A percentile compares a stretch with the other conserved stretches of the same genome.
These are phyloP conservation scores for Malassezia caprae DNA, from an alignment of 1,284 basidiomycete species.

Conservation along the genomic window DNA sequence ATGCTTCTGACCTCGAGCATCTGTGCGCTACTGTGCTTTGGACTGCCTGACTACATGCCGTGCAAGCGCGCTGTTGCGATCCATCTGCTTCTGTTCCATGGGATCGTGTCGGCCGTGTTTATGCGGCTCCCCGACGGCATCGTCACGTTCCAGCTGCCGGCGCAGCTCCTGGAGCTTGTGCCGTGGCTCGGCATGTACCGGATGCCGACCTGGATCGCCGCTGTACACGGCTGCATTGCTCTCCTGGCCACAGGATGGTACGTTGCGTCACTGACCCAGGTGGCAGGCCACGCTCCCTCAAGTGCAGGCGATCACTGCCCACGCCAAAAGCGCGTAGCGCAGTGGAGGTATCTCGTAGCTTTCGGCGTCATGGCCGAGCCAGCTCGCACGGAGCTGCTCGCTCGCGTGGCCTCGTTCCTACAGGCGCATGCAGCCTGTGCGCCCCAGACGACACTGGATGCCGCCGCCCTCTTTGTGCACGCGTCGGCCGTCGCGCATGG, in stretches of 20 bases:
- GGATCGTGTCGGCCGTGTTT: conserved; percentile 61
- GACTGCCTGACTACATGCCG: conserved; percentile 61
- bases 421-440: neutral
- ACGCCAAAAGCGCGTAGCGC: neutral
- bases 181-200: conserved; percentile 8
- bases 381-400: neutral
- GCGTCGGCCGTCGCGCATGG: neutral
- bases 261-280: neutral
- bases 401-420: neutral
- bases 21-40: conserved; percentile 21
- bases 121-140: conserved; percentile 63
- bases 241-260: conserved; percentile 24
- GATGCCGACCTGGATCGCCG: conserved; percentile 16
- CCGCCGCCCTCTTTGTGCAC: neutral
- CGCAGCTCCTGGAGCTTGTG: conserved; percentile 53
- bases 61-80: conserved; percentile 72
- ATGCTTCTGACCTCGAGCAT: conserved; percentile 6
- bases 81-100: conserved; percentile 65
- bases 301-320: conserved; percentile 6
- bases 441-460: conserved; percentile 1
- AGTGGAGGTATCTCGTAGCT: neutral
- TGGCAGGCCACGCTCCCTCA: conserved; percentile 16
- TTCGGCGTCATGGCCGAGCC: neutral
- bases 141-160: conserved; percentile 62
- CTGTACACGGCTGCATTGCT: conserved; percentile 23